Percentiles rank a stretch among this genome's conserved stretches.
phyloP scores from a whole-genome alignment of 257 asterid genomes.

The Jacaranda mimosifolia region DNA sequence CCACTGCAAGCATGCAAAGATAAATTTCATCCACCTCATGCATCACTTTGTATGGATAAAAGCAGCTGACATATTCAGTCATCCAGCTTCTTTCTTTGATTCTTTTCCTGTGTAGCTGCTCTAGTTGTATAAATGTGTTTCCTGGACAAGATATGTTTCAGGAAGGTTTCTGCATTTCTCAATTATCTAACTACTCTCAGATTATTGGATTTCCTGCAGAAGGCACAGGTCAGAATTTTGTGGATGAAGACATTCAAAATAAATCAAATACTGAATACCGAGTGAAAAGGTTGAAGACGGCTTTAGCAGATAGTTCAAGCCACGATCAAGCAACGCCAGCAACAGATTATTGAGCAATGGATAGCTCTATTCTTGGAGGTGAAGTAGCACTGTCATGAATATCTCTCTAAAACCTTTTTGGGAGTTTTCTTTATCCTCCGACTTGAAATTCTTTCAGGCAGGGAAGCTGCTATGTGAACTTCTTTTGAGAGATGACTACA shows the following conservation, averaged over 20 bases:
- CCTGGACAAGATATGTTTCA: constrained; percentile 19
- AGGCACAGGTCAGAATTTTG: constrained; percentile 55
- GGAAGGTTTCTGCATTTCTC: background rate
- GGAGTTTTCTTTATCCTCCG: constrained; percentile 25
- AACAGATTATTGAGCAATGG: background rate
- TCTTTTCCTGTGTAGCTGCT: background rate
- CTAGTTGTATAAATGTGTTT: background rate
- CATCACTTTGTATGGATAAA: background rate
- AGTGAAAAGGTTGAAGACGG: constrained; percentile 44
- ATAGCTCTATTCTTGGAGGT: constrained; percentile 27
- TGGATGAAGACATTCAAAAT: constrained; percentile 38
- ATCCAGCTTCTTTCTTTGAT: background rate
- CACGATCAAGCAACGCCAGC: constrained; percentile 35
- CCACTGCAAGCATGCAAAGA: constrained; percentile 1
- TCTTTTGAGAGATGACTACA: constrained; percentile 23
- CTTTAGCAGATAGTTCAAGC: constrained; percentile 24
- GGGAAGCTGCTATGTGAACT: background rate
- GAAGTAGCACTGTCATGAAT: constrained; percentile 13
- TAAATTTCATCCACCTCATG: background rate
- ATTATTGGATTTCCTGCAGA: constrained; percentile 43
- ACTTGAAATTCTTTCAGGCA: constrained; percentile 25
- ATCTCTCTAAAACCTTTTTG: constrained; percentile 8
- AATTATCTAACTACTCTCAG: constrained; percentile 6
- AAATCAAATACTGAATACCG: constrained; percentile 20
- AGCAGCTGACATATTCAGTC: background rate